Base-by-base conservation (phyloP, 768 basidiomycete genomes). In the Terana coerulea region DNA sequence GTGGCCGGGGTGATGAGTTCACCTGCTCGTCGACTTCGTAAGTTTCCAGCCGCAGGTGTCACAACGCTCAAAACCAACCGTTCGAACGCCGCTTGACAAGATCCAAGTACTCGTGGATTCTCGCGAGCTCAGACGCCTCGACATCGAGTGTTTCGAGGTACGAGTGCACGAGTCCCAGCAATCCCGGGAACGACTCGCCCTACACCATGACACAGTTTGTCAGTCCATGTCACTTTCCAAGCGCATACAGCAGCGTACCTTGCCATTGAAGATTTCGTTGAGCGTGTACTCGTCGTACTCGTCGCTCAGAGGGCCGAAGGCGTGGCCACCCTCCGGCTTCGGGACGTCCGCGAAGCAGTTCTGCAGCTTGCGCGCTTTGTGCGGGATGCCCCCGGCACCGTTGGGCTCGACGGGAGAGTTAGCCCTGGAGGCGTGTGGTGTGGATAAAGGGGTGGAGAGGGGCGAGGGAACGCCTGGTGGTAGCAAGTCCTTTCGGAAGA, bases 221-320 rank as follows among this genome's bases (percentile, higher is more conserved):
- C 55, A 45, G 51, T 49, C 31, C 3, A n/a, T 21, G 39, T 31
- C 49, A 57, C 10, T n/a, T 10, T 6, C 31, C 19, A 9, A 21
- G 22, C 26, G 10, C n/a, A 53, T 52, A 29, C 28, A 22, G 21
- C 31, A 11, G 56, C 72, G 45, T 53, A 86, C 88, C 79, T 90
- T 89, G n/a, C 97, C 97, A 59, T 88, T 91, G 68, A 99, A 86
- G 45, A 98, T 90, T 69, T 98, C 92, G 54, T 91, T 73, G 67
- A 98, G 78, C 0, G 88, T 81, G 86, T 95, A 94, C 65, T 95
- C 91, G 60, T 85, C 91, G 56, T 91, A 95, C 67, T 98, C 94
- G 6, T 91, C 83, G 31, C 86, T 80, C 5, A 93, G 73, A 0
- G 80, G 75, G 9, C 68, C 69, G 33, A 66, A 58, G 19, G 59